Percentiles rank a stretch among this genome's conserved stretches.
Conservation (phyloP, 768 basidiomycete genomes). For the Podaxis sp. region DNA sequence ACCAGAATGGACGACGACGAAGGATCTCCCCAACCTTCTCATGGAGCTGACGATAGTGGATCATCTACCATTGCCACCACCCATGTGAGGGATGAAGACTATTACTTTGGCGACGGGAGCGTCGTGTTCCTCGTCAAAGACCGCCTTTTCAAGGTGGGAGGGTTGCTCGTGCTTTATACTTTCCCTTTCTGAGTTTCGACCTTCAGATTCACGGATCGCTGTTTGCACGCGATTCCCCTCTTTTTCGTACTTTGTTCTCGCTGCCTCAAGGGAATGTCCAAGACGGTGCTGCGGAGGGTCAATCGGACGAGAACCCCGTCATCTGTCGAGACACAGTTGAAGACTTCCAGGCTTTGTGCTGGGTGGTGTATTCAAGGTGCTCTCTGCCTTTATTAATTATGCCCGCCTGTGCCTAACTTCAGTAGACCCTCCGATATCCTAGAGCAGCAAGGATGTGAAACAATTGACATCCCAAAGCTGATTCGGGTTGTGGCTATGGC, state of each 20-base stretch:
- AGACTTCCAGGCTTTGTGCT: neutral
- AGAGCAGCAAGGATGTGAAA: neutral
- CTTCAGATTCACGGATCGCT: neutral
- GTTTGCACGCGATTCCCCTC: neutral
- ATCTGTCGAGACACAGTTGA: neutral
- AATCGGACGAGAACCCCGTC: neutral
- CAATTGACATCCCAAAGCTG: neutral
- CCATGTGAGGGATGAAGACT: constrained; percentile 9
- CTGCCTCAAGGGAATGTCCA: neutral
- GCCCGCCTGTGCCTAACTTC: neutral
- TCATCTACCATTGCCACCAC: too few species aligned
- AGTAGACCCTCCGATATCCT: neutral
- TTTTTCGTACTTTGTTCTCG: neutral
- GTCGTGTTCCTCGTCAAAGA: neutral
- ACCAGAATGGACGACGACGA: too few species aligned
- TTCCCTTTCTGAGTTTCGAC: neutral
- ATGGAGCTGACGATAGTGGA: too few species aligned
- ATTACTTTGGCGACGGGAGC: neutral
- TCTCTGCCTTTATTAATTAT: neutral
- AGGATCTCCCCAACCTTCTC: too few species aligned
- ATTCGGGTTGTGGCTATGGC: neutral
- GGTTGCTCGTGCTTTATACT: neutral
- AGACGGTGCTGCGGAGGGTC: neutral
- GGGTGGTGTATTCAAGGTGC: neutral
- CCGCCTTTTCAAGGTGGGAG: neutral